Evolutionary conservation across 441 rosid species (phyloP).

Genomic region (Breynia disticha): DNA sequence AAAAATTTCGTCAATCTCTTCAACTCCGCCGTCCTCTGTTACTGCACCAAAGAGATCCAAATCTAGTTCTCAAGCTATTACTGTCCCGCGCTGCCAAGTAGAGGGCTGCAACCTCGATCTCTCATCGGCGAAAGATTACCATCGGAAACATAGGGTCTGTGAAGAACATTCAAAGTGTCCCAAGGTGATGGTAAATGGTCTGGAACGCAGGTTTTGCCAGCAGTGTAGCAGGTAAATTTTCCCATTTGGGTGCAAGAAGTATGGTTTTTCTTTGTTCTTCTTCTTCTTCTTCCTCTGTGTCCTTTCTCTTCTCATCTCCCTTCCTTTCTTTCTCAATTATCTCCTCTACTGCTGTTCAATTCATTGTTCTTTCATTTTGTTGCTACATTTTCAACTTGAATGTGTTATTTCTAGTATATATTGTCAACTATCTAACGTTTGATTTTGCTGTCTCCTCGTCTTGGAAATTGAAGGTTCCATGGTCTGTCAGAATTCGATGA

Average conservation of each 20-base stretch:
- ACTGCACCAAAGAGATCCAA: constrained; percentile 49
- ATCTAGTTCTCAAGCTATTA: constrained; percentile 33
- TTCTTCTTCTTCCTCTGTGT: neutral
- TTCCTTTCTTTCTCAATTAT: neutral
- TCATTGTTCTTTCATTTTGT: neutral
- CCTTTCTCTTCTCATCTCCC: neutral
- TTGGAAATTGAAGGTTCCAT: constrained; percentile 50
- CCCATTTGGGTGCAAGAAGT: constrained; percentile 1
- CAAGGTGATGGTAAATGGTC: constrained; percentile 59
- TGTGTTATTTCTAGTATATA: too few species aligned
- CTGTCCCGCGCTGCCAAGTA: constrained; percentile 53
- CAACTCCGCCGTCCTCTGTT: constrained; percentile 29
- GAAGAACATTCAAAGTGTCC: constrained; percentile 74
- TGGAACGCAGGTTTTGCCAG: constrained; percentile 88
- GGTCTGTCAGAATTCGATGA: constrained; percentile 78
- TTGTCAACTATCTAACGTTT: too few species aligned
- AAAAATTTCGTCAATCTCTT: constrained; percentile 27
- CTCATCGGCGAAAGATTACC: constrained; percentile 72
- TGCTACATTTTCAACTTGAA: neutral
- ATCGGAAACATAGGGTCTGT: constrained; percentile 75
- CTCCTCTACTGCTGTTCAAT: neutral
- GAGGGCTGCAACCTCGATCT: constrained; percentile 81
- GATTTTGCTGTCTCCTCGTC: too few species aligned
- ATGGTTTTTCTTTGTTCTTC: neutral
- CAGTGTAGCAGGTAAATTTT: constrained; percentile 80